These are phyloP conservation scores for Diplocarpon mali DNA, from an alignment of 2,329 filamentous ascomycete genomes.

Conservation along the genomic window DNA sequence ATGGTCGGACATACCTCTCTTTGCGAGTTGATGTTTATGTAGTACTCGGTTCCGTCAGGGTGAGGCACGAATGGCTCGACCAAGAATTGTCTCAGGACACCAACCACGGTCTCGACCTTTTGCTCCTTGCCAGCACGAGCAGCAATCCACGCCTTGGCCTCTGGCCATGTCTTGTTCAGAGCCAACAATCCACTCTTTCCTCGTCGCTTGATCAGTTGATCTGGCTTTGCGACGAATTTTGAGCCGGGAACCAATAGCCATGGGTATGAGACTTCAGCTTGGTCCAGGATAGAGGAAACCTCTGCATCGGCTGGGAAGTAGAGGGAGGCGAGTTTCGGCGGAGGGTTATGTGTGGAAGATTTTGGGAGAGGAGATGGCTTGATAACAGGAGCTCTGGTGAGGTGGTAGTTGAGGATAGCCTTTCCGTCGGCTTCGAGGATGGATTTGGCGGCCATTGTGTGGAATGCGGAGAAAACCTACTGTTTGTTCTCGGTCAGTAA, in stretches of 20 bases:
- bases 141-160: conserved; percentile 89
- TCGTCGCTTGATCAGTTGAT: conserved; percentile 99
- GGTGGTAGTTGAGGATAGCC: conserved; percentile 99
- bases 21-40: conserved; percentile 99
- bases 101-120: conserved; percentile 84
- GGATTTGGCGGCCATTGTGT: conserved; percentile 84
- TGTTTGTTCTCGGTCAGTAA: conserved; percentile 14
- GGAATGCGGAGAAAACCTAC: conserved; percentile 18
- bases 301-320: conserved; percentile 85
- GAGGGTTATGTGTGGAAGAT: conserved; percentile 80
- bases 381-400: conserved; percentile 93
- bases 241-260: conserved; percentile 77
- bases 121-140: conserved; percentile 84
- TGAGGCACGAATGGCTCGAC: conserved; percentile 98
- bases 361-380: conserved; percentile 89
- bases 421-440: conserved; percentile 99
- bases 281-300: conserved; percentile 75
- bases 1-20: conserved; percentile 71
- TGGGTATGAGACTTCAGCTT: conserved; percentile 92
- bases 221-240: conserved; percentile 97
- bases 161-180: conserved; percentile 94
- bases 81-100: conserved; percentile 86
- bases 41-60: conserved; percentile 92
- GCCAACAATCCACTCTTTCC: conserved; percentile 96
- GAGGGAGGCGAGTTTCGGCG: conserved; percentile 81